Percentiles rank a stretch among this genome's conserved stretches.
phyloP scores from a whole-genome alignment of 768 basidiomycete species.

The Pleurotus giganteus region DNA sequence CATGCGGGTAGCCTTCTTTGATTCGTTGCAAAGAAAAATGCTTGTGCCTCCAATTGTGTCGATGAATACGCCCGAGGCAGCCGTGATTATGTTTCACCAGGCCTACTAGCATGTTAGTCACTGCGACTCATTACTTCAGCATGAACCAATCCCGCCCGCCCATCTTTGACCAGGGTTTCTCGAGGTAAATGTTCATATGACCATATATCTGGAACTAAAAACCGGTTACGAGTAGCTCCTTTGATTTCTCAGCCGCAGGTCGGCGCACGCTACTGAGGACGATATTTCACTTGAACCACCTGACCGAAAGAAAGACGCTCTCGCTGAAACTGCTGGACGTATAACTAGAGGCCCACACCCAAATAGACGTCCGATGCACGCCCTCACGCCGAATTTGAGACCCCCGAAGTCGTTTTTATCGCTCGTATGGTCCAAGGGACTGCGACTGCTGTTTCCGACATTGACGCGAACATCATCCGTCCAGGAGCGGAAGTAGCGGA shows the following conservation, averaged over 20 bases:
- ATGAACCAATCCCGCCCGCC: too few species aligned
- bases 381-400: background rate
- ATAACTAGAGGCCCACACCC: background rate
- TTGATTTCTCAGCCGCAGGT: background rate
- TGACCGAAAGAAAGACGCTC: background rate
- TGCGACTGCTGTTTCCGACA: conserved; percentile 18
- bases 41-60: too few species aligned
- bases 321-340: conserved; percentile 8
- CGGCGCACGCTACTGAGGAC: background rate
- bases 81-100: too few species aligned
- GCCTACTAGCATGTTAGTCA: too few species aligned
- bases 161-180: too few species aligned
- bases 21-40: too few species aligned
- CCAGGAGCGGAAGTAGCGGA: background rate
- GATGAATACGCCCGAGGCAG: too few species aligned
- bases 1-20: too few species aligned
- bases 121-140: too few species aligned
- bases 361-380: background rate
- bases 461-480: conserved; percentile 31
- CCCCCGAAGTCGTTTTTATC: background rate
- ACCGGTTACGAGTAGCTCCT: too few species aligned
- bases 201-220: too few species aligned
- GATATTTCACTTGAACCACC: background rate
- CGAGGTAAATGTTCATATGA: too few species aligned
- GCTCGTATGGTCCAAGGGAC: background rate